Conservation (phyloP, 805 yeast genomes). For the Lipomyces oligophaga region DNA sequence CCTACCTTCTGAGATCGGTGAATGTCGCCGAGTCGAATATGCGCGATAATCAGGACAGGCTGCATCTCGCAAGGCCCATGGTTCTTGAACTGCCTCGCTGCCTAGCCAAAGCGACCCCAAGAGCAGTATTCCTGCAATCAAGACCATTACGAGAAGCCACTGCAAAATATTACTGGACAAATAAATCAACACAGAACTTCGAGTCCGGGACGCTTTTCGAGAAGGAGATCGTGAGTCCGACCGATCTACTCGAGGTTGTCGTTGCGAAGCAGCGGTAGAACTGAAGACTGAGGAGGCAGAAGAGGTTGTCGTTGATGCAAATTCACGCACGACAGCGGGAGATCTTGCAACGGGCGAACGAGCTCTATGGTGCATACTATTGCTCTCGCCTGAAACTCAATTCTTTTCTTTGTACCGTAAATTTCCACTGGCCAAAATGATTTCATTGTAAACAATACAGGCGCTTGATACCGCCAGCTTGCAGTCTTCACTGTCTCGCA, state of each 20-base stretch:
- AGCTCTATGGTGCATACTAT: constrained; percentile 20
- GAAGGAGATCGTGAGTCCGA: not conserved
- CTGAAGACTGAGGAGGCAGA: not conserved
- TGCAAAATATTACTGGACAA: not conserved
- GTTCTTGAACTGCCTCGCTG: constrained; percentile 17
- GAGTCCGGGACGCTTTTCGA: not conserved
- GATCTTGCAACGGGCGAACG: constrained; percentile 20
- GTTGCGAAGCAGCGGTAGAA: not conserved
- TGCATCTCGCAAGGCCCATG: constrained; percentile 25
- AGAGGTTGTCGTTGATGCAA: constrained; percentile 1
- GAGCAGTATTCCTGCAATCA: constrained; percentile 6
- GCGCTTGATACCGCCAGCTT: too few species aligned
- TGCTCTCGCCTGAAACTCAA: too few species aligned
- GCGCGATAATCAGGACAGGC: constrained; percentile 25
- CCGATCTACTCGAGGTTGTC: not conserved
- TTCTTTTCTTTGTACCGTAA: too few species aligned
- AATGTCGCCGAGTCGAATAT: constrained; percentile 28
- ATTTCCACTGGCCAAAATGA: too few species aligned
- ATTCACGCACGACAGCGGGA: not conserved
- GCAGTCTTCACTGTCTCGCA: too few species aligned
- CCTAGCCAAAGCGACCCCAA: not conserved
- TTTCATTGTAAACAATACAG: too few species aligned
- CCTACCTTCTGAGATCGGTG: constrained; percentile 22
- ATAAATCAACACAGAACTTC: not conserved
- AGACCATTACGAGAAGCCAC: constrained; percentile 5